phyloP scores from a whole-genome alignment of 805 yeast species.

The Ascoidea rubescens region DNA sequence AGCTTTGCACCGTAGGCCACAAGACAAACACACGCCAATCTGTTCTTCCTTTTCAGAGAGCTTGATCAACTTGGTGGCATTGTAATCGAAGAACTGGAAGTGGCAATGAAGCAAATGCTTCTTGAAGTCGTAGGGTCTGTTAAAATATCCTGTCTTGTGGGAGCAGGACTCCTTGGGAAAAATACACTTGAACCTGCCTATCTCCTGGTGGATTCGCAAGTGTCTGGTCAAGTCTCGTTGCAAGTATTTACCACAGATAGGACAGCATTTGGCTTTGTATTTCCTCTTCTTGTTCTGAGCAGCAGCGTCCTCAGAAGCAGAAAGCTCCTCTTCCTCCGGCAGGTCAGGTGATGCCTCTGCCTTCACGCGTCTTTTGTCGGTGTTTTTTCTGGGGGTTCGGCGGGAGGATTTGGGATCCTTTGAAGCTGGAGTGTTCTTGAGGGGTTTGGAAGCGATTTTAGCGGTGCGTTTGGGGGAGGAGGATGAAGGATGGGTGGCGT shows the following conservation, averaged over 20 bases:
- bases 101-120: constrained; percentile 51
- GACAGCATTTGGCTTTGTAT: constrained; percentile 19
- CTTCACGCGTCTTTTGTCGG: too few relatives aligned
- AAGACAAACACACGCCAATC: constrained; percentile 34
- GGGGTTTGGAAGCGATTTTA: too few relatives aligned
- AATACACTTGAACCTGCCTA: constrained; percentile 42
- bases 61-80: constrained; percentile 30
- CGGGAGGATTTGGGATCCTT: too few relatives aligned
- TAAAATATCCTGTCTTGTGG: constrained; percentile 49
- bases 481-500: too few relatives aligned
- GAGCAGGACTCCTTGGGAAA: constrained; percentile 41
- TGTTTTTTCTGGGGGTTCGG: too few relatives aligned
- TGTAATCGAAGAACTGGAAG: constrained; percentile 35
- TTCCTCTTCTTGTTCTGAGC: not conserved
- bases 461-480: too few relatives aligned
- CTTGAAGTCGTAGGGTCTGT: constrained; percentile 55
- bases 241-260: constrained; percentile 37
- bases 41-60: constrained; percentile 36
- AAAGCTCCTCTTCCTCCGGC: too few relatives aligned
- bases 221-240: constrained; percentile 51
- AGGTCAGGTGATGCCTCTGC: too few relatives aligned
- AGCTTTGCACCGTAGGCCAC: constrained; percentile 36
- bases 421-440: too few relatives aligned
- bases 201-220: constrained; percentile 44
- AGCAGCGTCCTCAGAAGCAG: not conserved